These are phyloP conservation scores for Fulvia fulva DNA, from an alignment of 2,329 filamentous ascomycete species.

Conservation along the genomic window DNA sequence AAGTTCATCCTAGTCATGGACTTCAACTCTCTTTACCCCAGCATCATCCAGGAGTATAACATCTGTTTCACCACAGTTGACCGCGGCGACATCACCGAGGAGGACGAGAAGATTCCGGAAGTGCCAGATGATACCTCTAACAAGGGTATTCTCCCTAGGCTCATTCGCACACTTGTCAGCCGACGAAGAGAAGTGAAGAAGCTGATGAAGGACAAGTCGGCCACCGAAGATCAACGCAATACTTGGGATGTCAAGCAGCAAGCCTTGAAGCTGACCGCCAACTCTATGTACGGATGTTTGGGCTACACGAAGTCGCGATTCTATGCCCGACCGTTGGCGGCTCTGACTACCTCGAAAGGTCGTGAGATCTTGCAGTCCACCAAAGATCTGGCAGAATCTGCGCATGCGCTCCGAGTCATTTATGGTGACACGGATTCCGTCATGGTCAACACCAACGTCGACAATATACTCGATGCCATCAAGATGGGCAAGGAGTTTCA, in stretches of 20 bases:
- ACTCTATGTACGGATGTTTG: constrained; percentile 99
- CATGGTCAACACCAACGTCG: constrained; percentile 99
- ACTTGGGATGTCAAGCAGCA: constrained; percentile 98
- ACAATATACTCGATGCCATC: constrained; percentile 84
- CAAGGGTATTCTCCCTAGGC: constrained; percentile 79
- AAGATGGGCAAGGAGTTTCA: constrained; percentile 95
- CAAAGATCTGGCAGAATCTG: constrained; percentile 90
- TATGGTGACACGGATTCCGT: constrained; percentile 99
- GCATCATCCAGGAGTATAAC: constrained; percentile 98
- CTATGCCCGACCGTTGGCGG: constrained; percentile 89
- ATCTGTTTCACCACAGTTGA: constrained; percentile 99
- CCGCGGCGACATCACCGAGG: constrained; percentile 65
- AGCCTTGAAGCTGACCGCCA: constrained; percentile 93
- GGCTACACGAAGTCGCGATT: constrained; percentile 96
- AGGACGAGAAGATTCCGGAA: constrained; percentile 85
- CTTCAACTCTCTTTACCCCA: constrained; percentile 98
- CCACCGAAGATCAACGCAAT: constrained; percentile 78
- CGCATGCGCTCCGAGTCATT: constrained; percentile 80
- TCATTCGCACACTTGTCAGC: constrained; percentile 87
- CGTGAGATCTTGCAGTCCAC: constrained; percentile 95
- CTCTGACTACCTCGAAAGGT: constrained; percentile 94
- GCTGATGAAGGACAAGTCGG: constrained; percentile 90
- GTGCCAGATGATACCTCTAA: constrained; percentile 69
- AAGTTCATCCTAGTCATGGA: constrained; percentile 99
- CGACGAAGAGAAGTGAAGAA: constrained; percentile 89